phyloP scores from a whole-genome alignment of 148 eudicot genomes.

The Camellia japonica region DNA sequence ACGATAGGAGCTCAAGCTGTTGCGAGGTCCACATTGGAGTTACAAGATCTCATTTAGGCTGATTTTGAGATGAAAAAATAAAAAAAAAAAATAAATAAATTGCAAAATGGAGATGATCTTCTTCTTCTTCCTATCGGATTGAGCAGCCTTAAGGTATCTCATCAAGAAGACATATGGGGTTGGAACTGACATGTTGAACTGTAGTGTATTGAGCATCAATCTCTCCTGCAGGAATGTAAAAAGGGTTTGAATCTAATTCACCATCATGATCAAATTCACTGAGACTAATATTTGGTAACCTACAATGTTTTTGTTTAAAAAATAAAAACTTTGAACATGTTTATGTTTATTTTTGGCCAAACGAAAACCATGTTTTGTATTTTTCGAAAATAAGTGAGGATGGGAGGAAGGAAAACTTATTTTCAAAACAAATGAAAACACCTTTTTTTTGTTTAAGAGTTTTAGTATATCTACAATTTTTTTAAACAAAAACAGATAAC shows the following conservation, averaged over 20 bases:
- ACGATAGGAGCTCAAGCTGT: slow-evolving; percentile 61
- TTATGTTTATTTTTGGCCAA: too few relatives aligned
- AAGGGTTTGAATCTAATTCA: background rate
- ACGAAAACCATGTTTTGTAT: too few relatives aligned
- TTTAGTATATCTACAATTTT: too few relatives aligned
- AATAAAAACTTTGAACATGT: too few relatives aligned
- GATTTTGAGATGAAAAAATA: background rate
- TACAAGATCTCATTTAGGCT: background rate
- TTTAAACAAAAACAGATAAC: too few relatives aligned
- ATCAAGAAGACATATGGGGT: slow-evolving; percentile 71
- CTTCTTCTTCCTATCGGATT: slow-evolving; percentile 55
- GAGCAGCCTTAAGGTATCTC: slow-evolving; percentile 82
- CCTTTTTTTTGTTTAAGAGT: too few relatives aligned
- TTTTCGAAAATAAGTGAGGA: too few relatives aligned
- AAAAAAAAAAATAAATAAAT: background rate
- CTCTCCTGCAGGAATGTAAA: slow-evolving; percentile 46
- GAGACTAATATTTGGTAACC: too few relatives aligned
- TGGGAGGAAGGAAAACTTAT: too few relatives aligned
- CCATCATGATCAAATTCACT: background rate
- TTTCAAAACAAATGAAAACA: too few relatives aligned
- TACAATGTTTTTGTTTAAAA: too few relatives aligned
- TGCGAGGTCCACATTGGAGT: background rate
- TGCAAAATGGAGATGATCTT: background rate
- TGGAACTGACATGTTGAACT: slow-evolving; percentile 81
- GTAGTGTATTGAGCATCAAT: slow-evolving; percentile 65